phyloP scores from a whole-genome alignment of 352 stramenopile species.

The Globisporangium cederbergense region DNA sequence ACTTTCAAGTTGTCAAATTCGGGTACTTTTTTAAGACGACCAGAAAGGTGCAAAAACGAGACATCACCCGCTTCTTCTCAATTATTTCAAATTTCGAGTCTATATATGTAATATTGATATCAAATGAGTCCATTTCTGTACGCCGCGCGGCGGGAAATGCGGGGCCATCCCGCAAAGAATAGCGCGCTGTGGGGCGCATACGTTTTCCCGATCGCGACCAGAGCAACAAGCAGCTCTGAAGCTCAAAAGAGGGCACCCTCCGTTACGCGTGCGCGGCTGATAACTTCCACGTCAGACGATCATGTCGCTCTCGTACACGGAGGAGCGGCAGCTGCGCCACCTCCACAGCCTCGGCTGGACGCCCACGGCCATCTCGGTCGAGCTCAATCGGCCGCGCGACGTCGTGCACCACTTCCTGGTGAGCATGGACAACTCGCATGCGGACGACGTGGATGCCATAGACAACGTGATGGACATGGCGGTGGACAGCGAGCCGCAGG shows the following conservation, averaged over 20 bases:
- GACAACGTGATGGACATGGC: background rate
- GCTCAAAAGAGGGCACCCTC: constrained; percentile 7
- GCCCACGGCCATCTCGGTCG: constrained; percentile 3
- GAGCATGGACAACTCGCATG: background rate
- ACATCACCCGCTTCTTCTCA: background rate
- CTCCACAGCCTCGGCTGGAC: constrained; percentile 8
- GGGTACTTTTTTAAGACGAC: background rate
- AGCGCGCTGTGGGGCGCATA: constrained; percentile 9
- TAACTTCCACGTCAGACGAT: background rate
- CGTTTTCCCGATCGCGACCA: background rate
- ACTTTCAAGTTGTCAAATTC: background rate
- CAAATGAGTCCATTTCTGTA: background rate
- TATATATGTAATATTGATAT: background rate
- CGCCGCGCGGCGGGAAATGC: background rate
- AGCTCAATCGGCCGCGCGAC: constrained; percentile 3
- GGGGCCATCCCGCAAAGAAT: constrained; percentile 6
- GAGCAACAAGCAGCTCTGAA: background rate
- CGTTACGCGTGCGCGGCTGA: background rate
- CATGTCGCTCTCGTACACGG: constrained; percentile 3
- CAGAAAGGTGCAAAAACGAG: background rate
- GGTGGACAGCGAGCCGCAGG: background rate
- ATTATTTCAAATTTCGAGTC: background rate
- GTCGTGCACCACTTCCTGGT: constrained; percentile 5
- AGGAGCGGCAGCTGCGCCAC: constrained; percentile 7
- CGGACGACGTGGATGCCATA: background rate